Percentiles rank a stretch among this genome's conserved stretches.
phyloP scores from a whole-genome alignment of 352 stramenopile genomes.

The Globisporangium splendens region DNA sequence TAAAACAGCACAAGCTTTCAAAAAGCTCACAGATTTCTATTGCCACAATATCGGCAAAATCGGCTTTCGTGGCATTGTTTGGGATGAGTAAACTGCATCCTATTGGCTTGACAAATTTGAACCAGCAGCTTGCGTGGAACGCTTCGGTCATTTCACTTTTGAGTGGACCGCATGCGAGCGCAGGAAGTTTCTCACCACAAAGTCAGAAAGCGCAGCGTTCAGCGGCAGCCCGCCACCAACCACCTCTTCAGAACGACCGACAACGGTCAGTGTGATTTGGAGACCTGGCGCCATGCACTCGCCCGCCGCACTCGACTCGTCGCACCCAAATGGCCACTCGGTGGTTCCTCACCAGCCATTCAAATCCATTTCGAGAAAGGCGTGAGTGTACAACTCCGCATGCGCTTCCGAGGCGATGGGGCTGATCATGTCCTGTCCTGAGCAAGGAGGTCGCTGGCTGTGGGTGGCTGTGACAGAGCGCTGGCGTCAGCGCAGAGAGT shows the following conservation, averaged over 20 bases:
- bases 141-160: no score
- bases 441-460: background rate
- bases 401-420: background rate
- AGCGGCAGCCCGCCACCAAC: no score
- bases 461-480: slow-evolving; percentile 5
- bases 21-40: no score
- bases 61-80: background rate
- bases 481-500: slow-evolving; percentile 5
- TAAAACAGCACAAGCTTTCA: no score
- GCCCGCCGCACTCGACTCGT: no score
- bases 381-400: background rate
- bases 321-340: no score
- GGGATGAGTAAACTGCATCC: background rate
- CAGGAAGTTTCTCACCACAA: background rate
- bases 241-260: no score
- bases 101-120: background rate
- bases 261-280: no score
- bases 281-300: no score
- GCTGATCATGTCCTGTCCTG: background rate
- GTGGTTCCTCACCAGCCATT: no score
- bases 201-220: slow-evolving; percentile 1
- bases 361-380: background rate
- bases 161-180: background rate
- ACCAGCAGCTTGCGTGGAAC: slow-evolving; percentile 2
- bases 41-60: no score